Evolutionary conservation across 129 eudicot species (phyloP).

Genomic region (Centrapalus pauciflorus): DNA sequence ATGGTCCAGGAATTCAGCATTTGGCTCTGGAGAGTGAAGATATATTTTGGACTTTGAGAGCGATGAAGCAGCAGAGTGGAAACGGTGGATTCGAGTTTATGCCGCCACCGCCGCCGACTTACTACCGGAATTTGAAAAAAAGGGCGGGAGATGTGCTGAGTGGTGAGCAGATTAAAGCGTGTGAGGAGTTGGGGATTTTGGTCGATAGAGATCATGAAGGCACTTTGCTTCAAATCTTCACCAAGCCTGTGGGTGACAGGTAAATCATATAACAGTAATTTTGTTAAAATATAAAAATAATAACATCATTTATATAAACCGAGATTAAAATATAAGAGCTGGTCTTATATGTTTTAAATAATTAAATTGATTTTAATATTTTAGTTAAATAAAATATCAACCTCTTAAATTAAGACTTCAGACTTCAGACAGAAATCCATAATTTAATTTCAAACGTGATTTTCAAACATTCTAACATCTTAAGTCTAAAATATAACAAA

Average conservation of each 20-base stretch:
- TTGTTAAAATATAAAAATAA: too few species aligned
- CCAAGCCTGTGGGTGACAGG: constrained; percentile 91
- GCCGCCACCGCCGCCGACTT: constrained; percentile 85
- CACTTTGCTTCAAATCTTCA: constrained; percentile 85
- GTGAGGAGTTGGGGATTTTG: constrained; percentile 89
- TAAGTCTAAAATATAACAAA: too few species aligned
- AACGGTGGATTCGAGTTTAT: constrained; percentile 91
- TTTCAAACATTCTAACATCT: too few species aligned
- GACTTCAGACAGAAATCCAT: too few species aligned
- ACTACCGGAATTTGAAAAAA: constrained; percentile 60
- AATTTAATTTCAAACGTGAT: too few species aligned
- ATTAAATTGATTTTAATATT: too few species aligned
- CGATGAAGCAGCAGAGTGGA: constrained; percentile 65
- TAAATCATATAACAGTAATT: constrained; percentile 11
- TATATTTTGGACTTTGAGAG: constrained; percentile 71
- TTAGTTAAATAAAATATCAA: too few species aligned
- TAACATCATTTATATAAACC: too few species aligned
- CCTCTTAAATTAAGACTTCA: too few species aligned
- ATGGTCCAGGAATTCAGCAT: constrained; percentile 89
- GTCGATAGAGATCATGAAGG: constrained; percentile 93
- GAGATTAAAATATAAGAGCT: too few species aligned
- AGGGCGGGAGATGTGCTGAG: constrained; percentile 65
- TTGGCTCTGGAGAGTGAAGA: constrained; percentile 73
- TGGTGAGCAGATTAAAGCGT: constrained; percentile 75
- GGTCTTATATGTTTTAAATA: too few species aligned